Evolutionary conservation across 2,329 filamentous ascomycete genomes (phyloP), one percentile per base, ranked within the genome.

Genomic region (Ophiostoma australiae): DNA sequence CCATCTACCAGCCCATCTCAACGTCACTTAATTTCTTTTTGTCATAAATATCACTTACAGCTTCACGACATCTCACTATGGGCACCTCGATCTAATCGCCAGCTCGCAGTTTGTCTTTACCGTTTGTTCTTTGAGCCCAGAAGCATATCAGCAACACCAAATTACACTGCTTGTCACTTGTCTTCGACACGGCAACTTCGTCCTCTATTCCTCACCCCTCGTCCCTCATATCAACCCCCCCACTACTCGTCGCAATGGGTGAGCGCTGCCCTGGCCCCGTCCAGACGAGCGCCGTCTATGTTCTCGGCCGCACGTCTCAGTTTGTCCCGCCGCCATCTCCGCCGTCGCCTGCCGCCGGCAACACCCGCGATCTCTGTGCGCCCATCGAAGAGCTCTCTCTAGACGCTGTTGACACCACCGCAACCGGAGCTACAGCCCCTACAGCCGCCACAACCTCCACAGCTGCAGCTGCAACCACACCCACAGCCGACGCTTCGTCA

Each of bases 281-380:
- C 31, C 84, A 85, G 75, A 85, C 82, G 72, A 85, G 83, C 75
- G 82, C 83, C 37, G 83, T 85, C 33, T 83, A 84, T 58, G 77
- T 85, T 11, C 79, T 84, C 33, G 79, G 81, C 23, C 75, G 74
- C 39, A 78, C 80, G 44, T 78, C 78, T 65, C 75, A 79, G 55
- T 79, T 80, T 0, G 76, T 81, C 1, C 82, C 83, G 2, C 83
- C 84, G n/a, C 83, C 82, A 0, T 85, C 84, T 4, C 84, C 84
- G 4, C 84, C 84, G 1, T 85, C 83, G 13, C 84, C 81, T 13
- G 77, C 78, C 20, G 81, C 80, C 1, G 77, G 79, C 15, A 77
- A 76, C 66, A 74, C 76, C 17, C 72, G 74, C 3, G 70, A 69
- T 8, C 73, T 76, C 31, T 80, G 78, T 70, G 76, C 80, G 23